phyloP scores from a whole-genome alignment of 2,329 filamentous ascomycete species.

The Penicillium vulpinum region DNA sequence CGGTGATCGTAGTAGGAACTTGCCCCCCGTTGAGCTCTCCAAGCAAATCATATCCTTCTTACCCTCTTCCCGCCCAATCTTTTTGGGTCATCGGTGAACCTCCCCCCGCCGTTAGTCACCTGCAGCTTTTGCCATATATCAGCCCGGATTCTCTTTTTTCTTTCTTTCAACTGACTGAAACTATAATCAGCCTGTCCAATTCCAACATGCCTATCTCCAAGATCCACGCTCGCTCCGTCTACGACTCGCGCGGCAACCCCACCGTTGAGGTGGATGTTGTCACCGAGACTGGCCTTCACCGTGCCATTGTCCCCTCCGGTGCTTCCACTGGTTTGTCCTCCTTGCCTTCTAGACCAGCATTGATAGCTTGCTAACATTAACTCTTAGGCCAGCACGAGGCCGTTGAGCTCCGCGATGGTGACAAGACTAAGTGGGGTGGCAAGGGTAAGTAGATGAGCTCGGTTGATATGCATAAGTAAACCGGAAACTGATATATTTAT shows the following conservation, averaged over 20 bases:
- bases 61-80: conserved; percentile 28
- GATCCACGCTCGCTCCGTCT: conserved; percentile 91
- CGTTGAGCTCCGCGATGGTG: conserved; percentile 85
- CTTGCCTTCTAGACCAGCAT: background rate
- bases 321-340: conserved; percentile 78
- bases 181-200: conserved; percentile 23
- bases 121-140: conserved; percentile 23
- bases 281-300: conserved; percentile 94
- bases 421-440: conserved; percentile 81
- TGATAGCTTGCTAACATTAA: conserved; percentile 22
- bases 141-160: conserved; percentile 15
- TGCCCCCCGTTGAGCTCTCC: conserved; percentile 16
- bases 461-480: background rate
- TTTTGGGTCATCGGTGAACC: conserved; percentile 46
- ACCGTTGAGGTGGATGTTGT: conserved; percentile 98
- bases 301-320: conserved; percentile 94
- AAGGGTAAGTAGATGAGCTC: conserved; percentile 60
- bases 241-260: conserved; percentile 97
- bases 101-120: conserved; percentile 36
- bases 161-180: conserved; percentile 29
- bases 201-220: conserved; percentile 83
- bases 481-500: background rate
- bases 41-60: conserved; percentile 22
- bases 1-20: conserved; percentile 19
- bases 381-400: conserved; percentile 79